Evolutionary conservation across 2,329 filamentous ascomycete genomes (phyloP), one percentile per base, ranked within the genome.

Genomic region (Botrytis squamosa): DNA sequence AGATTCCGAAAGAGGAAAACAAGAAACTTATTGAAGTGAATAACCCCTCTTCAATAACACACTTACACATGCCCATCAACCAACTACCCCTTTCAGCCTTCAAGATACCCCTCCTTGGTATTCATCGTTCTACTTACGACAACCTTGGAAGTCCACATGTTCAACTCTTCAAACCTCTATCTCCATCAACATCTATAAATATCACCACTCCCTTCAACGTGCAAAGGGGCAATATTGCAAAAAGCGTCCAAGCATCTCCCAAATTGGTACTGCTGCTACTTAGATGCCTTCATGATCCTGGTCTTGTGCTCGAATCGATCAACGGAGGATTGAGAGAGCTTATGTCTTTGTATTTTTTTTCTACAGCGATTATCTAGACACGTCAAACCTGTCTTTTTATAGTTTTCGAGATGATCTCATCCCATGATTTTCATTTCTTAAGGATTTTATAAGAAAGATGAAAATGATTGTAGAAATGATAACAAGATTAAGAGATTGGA

Each of bases 201-300:
- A 49, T 25, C 4, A 25, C 4, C 1, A 5, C 22, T 52, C 9
- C 22, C 46, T 1, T 52, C 9, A 52, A 52, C 1, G 12, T 25
- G 0, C 46, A 52, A 25, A 12, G 8, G 9, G 3, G 46, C 46
- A 52, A 52, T 52, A 25, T 52, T 25, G 9, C 46, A 22, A 22
- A 22, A 25, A 10, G 8, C 4, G 5, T 7, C 7, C 7, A 0
- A 7, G 7, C 8, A 20, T 44, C 16, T 7, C 42, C 5, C 7
- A 18, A 44, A 7, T 46, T 46, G 44, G 44, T 20, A 8, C 44
- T 46, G 20, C 44, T 46, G 20, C 44, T 46, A 20, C 2, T 20
- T 8, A 46, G 44, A 46, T 20, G 18, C 18, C 1, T 20, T 46
- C 44, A 22, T 46, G 8, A 22, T 7, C 7, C 44, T 9, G 7